These are phyloP conservation scores for Boletus vermiculosoides DNA, from an alignment of 768 basidiomycete species.

Conservation along the genomic window DNA sequence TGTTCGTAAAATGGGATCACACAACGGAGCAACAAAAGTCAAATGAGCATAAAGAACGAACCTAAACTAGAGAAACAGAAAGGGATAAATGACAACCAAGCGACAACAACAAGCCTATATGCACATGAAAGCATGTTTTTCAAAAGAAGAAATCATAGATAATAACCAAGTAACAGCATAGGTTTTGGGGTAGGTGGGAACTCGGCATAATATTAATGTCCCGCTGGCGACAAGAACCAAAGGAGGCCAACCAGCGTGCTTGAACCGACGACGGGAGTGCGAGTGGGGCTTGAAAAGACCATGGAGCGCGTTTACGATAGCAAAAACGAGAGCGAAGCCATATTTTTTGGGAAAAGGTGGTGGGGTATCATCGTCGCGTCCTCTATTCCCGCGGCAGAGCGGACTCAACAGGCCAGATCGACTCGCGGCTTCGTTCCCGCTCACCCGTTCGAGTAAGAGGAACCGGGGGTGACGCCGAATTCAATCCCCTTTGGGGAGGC, in stretches of 20 bases:
- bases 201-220: conserved; percentile 31
- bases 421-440: conserved; percentile 30
- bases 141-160: conserved; percentile 26
- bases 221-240: conserved; percentile 14
- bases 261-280: conserved; percentile 12
- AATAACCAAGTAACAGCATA: conserved; percentile 25
- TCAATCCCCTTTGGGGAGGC: conserved; percentile 18
- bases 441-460: conserved; percentile 27
- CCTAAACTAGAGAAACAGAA: conserved; percentile 13
- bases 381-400: conserved; percentile 28
- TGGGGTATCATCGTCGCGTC: conserved; percentile 13
- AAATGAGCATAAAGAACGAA: conserved; percentile 11
- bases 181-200: conserved; percentile 14
- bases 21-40: conserved; percentile 16
- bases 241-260: conserved; percentile 12
- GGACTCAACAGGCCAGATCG: conserved; percentile 32
- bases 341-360: conserved; percentile 17
- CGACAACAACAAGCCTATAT: conserved; percentile 23
- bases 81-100: conserved; percentile 29
- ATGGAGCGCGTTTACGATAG: conserved; percentile 20
- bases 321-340: conserved; percentile 31
- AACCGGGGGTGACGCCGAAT: conserved; percentile 12
- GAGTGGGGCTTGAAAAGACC: conserved; percentile 27
- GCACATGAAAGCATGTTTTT: conserved; percentile 30
- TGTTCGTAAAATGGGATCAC: conserved; percentile 15